phyloP scores from a whole-genome alignment of 352 stramenopile genomes.

The Plasmopara viticola region DNA sequence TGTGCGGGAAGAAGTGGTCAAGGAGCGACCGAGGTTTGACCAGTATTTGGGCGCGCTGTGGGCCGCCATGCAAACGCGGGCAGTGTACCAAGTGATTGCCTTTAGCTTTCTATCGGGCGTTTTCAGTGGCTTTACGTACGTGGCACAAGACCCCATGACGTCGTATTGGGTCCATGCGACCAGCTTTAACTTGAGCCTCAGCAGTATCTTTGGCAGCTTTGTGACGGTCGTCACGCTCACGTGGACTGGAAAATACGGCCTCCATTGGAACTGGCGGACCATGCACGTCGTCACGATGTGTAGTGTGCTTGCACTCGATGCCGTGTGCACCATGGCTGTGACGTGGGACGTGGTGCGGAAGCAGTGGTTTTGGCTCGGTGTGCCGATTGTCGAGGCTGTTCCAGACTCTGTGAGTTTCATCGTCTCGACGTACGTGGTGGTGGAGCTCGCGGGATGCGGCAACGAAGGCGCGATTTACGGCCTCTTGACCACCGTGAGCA shows the following conservation, averaged over 20 bases:
- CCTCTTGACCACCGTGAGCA: conserved; percentile 47
- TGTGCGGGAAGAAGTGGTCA: conserved; percentile 37
- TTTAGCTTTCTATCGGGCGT: conserved; percentile 38
- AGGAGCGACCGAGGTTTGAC: conserved; percentile 19
- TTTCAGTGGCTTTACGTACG: conserved; percentile 41
- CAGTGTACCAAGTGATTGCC: conserved; percentile 50
- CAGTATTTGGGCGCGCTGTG: conserved; percentile 43
- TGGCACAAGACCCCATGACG: conserved; percentile 40
- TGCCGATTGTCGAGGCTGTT: conserved; percentile 41
- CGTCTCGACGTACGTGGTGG: conserved; percentile 48
- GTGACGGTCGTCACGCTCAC: conserved; percentile 38
- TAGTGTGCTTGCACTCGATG: conserved; percentile 36
- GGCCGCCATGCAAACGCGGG: conserved; percentile 34
- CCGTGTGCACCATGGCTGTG: conserved; percentile 43
- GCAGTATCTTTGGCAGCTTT: conserved; percentile 36
- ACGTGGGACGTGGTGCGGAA: conserved; percentile 46
- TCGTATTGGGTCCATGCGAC: conserved; percentile 46
- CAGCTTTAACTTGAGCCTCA: conserved; percentile 40
- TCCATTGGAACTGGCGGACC: conserved; percentile 49
- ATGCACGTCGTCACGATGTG: conserved; percentile 40
- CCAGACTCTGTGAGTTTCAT: conserved; percentile 42
- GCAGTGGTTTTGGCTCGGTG: conserved; percentile 52
- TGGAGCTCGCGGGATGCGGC: conserved; percentile 45
- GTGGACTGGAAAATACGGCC: conserved; percentile 39
- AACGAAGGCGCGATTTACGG: conserved; percentile 55